Evolutionary conservation across 345 rosid genomes (phyloP).

Genomic region (Camelina laxa): DNA sequence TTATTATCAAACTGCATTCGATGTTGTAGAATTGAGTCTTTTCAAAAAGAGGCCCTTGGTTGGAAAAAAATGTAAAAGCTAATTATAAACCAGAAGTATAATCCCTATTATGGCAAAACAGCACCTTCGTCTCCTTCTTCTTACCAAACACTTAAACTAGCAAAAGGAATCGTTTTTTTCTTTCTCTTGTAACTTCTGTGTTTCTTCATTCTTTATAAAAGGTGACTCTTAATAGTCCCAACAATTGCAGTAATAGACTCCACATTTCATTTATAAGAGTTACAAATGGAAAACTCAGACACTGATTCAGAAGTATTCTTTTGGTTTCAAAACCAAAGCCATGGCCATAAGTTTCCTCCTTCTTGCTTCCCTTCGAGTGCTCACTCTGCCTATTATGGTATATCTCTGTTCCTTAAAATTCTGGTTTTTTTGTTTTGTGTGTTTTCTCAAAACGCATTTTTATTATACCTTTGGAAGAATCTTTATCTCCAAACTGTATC

Average conservation of each 20-base stretch:
- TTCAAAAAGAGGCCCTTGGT: neutral
- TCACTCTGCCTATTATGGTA: constrained; percentile 31
- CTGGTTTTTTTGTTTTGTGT: neutral
- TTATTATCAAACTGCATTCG: neutral
- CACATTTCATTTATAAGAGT: constrained; percentile 17
- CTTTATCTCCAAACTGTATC: constrained; percentile 5
- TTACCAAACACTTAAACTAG: constrained; percentile 38
- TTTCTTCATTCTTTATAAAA: constrained; percentile 21
- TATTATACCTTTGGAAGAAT: neutral
- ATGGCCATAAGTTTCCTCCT: constrained; percentile 2
- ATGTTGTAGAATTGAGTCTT: neutral
- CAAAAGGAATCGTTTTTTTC: constrained; percentile 40
- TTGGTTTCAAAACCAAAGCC: constrained; percentile 35
- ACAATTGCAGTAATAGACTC: constrained; percentile 19
- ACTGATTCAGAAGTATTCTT: constrained; percentile 29
- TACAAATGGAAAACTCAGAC: constrained; percentile 37
- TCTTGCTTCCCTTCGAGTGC: constrained; percentile 32
- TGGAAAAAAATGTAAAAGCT: neutral
- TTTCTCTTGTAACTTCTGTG: constrained; percentile 12
- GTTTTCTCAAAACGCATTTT: neutral
- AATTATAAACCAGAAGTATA: constrained; percentile 29
- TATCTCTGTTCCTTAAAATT: neutral
- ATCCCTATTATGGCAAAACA: constrained; percentile 37
- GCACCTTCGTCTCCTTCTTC: constrained; percentile 34
- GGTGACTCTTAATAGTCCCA: constrained; percentile 27